phyloP scores from a whole-genome alignment of 225 moss, liverwort and hornwort genomes.

The Thuidium tamariscinum region DNA sequence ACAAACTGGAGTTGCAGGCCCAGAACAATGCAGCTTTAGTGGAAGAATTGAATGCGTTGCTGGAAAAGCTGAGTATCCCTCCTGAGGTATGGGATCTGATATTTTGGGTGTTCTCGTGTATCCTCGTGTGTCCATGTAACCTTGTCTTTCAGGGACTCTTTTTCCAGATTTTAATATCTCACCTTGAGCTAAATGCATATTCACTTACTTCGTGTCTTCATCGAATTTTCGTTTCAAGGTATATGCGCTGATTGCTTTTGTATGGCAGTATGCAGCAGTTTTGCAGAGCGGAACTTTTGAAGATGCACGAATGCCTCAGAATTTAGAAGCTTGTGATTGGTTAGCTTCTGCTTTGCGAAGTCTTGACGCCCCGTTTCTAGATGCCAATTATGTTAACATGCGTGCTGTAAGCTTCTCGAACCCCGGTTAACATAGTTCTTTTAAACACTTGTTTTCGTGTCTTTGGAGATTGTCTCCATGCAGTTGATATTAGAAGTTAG shows the following conservation, averaged over 20 bases:
- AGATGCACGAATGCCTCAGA: slow-evolving; percentile 93
- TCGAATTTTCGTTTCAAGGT: neutral
- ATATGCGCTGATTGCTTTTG: slow-evolving; percentile 4
- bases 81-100: slow-evolving; percentile 48
- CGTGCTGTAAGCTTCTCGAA: slow-evolving; percentile 70
- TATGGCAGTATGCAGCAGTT: slow-evolving; percentile 46
- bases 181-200: neutral
- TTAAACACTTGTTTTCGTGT: neutral
- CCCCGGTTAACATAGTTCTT: neutral
- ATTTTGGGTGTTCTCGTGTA: neutral
- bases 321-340: slow-evolving; percentile 99
- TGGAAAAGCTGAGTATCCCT: slow-evolving; percentile 83
- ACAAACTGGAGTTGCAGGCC: slow-evolving; percentile 94
- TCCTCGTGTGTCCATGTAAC: neutral
- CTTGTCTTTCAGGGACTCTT: neutral
- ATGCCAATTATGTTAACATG: slow-evolving; percentile 81
- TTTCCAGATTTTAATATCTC: neutral
- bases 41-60: slow-evolving; percentile 74
- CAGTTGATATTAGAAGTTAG: neutral
- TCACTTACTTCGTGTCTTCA: neutral
- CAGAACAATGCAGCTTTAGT: slow-evolving; percentile 84
- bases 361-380: slow-evolving; percentile 82
- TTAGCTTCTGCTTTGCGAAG: slow-evolving; percentile 76
- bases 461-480: neutral
- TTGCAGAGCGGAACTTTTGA: slow-evolving; percentile 87